phyloP scores from a whole-genome alignment of 1,284 basidiomycete genomes.

The Meira nashicola region DNA sequence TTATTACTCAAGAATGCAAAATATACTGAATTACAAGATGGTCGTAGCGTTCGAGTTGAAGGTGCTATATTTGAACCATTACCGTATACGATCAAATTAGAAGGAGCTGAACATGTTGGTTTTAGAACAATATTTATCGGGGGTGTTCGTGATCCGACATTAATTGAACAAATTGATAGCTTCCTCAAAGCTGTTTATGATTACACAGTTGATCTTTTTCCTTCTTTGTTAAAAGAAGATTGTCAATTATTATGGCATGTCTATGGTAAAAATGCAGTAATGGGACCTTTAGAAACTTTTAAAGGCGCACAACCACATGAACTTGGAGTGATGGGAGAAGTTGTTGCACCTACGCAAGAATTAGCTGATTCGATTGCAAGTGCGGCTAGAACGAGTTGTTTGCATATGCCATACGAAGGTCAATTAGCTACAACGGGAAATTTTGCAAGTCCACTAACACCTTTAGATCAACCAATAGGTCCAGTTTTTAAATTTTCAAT shows the following conservation, averaged over 20 bases:
- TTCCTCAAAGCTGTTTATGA: background rate
- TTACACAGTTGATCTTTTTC: constrained; percentile 2
- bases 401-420: constrained; percentile 2
- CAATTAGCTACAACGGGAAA: background rate
- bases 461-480: background rate
- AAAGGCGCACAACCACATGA: background rate
- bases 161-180: background rate
- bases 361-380: constrained; percentile 1
- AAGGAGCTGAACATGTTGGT: background rate
- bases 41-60: background rate
- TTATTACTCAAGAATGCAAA: background rate
- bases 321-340: background rate
- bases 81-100: background rate
- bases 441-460: background rate
- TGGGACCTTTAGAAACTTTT: background rate
- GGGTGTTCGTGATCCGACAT: background rate
- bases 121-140: background rate
- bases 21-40: background rate
- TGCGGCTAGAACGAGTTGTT: constrained; percentile 1
- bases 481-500: constrained; percentile 3
- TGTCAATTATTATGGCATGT: constrained; percentile 1
- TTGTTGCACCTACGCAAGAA: constrained; percentile 1
- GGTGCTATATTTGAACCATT: background rate
- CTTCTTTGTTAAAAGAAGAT: background rate
- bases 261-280: background rate